Evolutionary conservation across 2,329 filamentous ascomycete species (phyloP), one percentile per base, ranked within the genome.

Genomic region (Scytalidium lignicola): DNA sequence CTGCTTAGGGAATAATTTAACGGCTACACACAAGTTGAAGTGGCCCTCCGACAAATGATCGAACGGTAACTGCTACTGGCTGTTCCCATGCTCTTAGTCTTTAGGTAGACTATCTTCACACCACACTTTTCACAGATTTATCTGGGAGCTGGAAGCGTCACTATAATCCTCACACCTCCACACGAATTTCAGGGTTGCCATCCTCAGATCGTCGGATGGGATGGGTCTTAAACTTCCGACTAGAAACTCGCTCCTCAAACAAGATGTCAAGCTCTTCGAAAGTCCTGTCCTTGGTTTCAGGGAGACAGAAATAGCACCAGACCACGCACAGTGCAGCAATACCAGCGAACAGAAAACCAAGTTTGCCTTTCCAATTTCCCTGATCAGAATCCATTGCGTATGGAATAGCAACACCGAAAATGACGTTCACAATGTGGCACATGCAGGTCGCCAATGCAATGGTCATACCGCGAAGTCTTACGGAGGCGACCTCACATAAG

Each of bases 371-470:
- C 0, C 73, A 60, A 13, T 70, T 67, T 0, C 61, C 61, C 43
- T 67, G 52, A 53, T 67, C 62, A 1, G 67, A 65, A 46, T 67
- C 70, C 50, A 70, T 67, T 1, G 69, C 49, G 18, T 66, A 66
- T 0, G 68, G 67, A 6, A 71, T 50, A 2, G 68, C 64, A 48
- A 71, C 49, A 29, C 52, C 54, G 48, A 50, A 51, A n/a, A 58
- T 18, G 13, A 58, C 48, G 2, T 67, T 68, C 48, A 69, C 64
- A 5, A 68, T 46, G 17, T 65, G 62, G 53, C 72, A 69, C 0
- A 64, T 65, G 4, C 70, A n/a, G 68, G 17, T 70, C 2, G 68
- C 68, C n/a, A 73, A 52, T 1, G 66, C 66, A 17, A 68, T 65
- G 1, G 70, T 74, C 47, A 66, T 64, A 2, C 64, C 64, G 6